Evolutionary conservation across 176 grass and related monocot genomes (phyloP).

Genomic region (Carex cristatella): DNA sequence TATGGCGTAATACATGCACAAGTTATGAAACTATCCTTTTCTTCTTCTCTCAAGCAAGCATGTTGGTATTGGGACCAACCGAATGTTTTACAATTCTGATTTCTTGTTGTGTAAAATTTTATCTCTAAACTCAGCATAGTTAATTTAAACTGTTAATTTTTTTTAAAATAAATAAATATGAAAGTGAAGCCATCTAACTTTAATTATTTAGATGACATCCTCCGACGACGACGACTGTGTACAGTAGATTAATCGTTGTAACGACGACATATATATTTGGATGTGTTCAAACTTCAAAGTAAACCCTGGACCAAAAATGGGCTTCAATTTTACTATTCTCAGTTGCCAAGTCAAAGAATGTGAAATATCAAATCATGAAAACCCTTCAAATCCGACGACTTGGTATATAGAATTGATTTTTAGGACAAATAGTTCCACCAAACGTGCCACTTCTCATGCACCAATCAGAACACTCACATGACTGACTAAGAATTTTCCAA

Average conservation of each 20-base stretch:
- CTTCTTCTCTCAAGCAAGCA: too few species aligned
- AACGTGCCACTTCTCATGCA: not conserved
- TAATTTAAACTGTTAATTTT: too few species aligned
- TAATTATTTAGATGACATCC: too few species aligned
- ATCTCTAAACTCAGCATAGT: too few species aligned
- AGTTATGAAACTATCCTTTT: too few species aligned
- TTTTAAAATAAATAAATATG: too few species aligned
- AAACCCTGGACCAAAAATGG: not conserved
- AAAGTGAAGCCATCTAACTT: too few species aligned
- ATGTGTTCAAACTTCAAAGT: not conserved
- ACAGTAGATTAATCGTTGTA: not conserved
- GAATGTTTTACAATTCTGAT: too few species aligned
- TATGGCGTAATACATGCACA: too few species aligned
- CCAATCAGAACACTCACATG: not conserved
- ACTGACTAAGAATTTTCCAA: not conserved
- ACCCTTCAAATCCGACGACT: not conserved
- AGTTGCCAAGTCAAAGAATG: not conserved
- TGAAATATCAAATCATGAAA: not conserved
- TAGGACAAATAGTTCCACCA: not conserved
- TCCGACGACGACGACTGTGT: too few species aligned
- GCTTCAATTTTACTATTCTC: not conserved
- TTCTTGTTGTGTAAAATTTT: too few species aligned
- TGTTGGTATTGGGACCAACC: too few species aligned
- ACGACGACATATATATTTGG: not conserved
- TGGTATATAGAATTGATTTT: constrained; percentile 1